Evolutionary conservation across 352 stramenopile species (phyloP).

Genomic region (Pilasporangium apinafurcum): DNA sequence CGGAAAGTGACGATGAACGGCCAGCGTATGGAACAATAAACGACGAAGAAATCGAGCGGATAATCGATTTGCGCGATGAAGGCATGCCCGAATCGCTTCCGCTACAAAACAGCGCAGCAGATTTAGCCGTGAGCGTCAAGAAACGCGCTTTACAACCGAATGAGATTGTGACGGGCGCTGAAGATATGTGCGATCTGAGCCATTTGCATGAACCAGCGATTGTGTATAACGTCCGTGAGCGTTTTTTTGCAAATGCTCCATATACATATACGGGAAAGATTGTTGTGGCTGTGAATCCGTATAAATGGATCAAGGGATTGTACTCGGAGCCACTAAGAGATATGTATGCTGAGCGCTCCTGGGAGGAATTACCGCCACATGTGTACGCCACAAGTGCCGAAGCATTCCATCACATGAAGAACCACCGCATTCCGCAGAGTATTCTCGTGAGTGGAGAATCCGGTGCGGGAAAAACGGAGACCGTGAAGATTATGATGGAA

Average conservation of each 20-base stretch:
- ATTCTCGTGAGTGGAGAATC: conserved; percentile 94
- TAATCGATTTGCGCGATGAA: conserved; percentile 61
- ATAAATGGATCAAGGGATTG: conserved; percentile 84
- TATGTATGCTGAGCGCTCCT: conserved; percentile 59
- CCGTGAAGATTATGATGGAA: conserved; percentile 96
- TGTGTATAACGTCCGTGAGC: conserved; percentile 87
- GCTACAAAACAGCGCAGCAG: conserved; percentile 48
- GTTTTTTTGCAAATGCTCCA: conserved; percentile 81
- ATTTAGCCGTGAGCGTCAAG: neutral
- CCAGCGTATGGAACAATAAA: conserved; percentile 2
- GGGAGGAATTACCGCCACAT: conserved; percentile 77
- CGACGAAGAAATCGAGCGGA: conserved; percentile 31
- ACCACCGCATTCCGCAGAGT: conserved; percentile 59
- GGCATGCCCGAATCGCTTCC: conserved; percentile 74
- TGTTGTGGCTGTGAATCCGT: conserved; percentile 96
- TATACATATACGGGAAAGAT: conserved; percentile 98
- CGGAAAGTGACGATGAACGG: conserved; percentile 11
- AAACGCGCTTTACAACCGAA: conserved; percentile 6
- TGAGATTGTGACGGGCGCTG: conserved; percentile 31
- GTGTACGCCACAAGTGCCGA: conserved; percentile 87
- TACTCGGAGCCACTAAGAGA: conserved; percentile 77
- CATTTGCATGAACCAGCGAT: conserved; percentile 90
- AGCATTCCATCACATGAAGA: conserved; percentile 80
- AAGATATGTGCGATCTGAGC: conserved; percentile 83
- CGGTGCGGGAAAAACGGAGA: conserved; percentile 93